Base-by-base conservation (phyloP, 768 basidiomycete genomes). In the Russula ochroleuca region DNA sequence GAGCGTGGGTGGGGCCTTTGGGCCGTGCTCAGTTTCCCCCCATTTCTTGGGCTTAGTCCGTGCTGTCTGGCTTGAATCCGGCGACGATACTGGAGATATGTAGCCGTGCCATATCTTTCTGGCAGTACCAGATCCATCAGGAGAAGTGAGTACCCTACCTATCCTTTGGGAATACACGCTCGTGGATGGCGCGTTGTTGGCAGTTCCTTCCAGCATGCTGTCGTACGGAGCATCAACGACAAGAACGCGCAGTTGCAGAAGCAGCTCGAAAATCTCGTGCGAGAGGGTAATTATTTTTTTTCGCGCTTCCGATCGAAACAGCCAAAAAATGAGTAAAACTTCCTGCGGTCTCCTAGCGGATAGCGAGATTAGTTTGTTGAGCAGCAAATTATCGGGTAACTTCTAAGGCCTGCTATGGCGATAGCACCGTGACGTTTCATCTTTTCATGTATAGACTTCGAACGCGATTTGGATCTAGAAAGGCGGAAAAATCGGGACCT, bases 51-150 rank as follows among this genome's bases (percentile, higher is more conserved):
- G 50, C 37, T 51, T 13, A 94, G 91, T 93, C 92, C 21, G 92
- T 94, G 63, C 77, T 94, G 51, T 92, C 92, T 31, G 92, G 92
- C 0, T 73, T 94, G 50, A 84, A 81, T 31, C 92, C 92, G 15
- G 82, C 86, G 0, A 82, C 81, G 33, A 86, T 93, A 58, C 74
- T 92, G 57, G 92, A 94, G 70, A 90, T 93, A 52, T 92, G 89
- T 72, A 86, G 83, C 71, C 84, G 92, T 88, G 90, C 92, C 5
- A 82, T 93, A 62, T 89, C 91, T 4, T 94, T 94, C 73, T 94
- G 92, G 92, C 89, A 92, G 72, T 94, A 94, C 72, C 92, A 94
- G 70, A 82, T 86, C 56, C 88, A 90, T 66, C 92, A 94, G 74
- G 92, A 94, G 77, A 85, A 83, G 91, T 89, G 61, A 62, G 75